These are phyloP conservation scores for Salix purpurea DNA, from an alignment of 345 rosid genomes.

Conservation along the genomic window DNA sequence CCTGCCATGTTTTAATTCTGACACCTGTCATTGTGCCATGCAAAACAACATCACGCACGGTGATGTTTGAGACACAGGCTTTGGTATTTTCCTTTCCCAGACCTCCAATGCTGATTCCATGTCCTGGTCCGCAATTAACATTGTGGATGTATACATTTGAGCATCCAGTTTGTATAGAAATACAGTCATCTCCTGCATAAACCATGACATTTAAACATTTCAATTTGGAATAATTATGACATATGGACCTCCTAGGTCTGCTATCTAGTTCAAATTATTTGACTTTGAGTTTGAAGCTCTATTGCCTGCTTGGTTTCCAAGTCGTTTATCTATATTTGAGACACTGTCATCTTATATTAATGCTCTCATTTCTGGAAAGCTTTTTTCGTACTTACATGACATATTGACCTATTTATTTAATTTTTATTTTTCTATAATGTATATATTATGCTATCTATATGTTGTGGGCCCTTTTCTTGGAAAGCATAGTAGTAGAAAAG, in stretches of 20 bases:
- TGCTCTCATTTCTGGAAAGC: constrained; percentile 2
- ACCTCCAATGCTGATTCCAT: constrained; percentile 94
- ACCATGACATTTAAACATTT: constrained; percentile 18
- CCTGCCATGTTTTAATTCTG: constrained; percentile 99
- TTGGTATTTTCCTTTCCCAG: constrained; percentile 73
- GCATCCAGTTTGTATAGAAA: constrained; percentile 92
- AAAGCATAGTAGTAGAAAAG: constrained; percentile 17
- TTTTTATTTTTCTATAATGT: neutral
- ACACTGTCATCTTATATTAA: neutral
- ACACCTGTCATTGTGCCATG: constrained; percentile 87
- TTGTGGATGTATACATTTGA: constrained; percentile 75
- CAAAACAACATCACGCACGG: constrained; percentile 69
- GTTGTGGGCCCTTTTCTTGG: constrained; percentile 11
- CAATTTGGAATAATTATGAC: constrained; percentile 3
- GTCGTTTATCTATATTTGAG: neutral
- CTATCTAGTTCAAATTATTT: neutral
- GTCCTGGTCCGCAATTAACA: constrained; percentile 94
- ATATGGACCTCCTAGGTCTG: neutral
- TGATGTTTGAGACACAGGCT: constrained; percentile 95
- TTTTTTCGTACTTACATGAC: neutral
- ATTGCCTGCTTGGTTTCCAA: neutral
- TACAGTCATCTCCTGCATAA: constrained; percentile 85
- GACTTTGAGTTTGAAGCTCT: neutral
- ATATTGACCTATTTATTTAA: neutral
- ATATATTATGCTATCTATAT: neutral